phyloP scores from a whole-genome alignment of 768 basidiomycete genomes.

The Boletus barrowsii region DNA sequence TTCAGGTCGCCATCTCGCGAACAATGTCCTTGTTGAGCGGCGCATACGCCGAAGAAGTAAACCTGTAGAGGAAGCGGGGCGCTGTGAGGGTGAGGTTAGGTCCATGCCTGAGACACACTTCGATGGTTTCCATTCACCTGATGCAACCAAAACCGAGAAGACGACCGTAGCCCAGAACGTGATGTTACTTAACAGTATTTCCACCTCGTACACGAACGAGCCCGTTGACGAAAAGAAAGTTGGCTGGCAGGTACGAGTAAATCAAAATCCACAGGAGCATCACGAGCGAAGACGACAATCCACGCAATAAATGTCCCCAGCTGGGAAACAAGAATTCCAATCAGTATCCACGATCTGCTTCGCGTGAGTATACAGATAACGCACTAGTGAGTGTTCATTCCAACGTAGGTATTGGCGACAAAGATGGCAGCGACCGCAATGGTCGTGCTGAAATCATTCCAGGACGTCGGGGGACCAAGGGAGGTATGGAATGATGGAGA shows the following conservation, averaged over 20 bases:
- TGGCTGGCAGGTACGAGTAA: conserved; percentile 77
- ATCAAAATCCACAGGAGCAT: conserved; percentile 84
- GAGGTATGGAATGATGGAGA: conserved; percentile 85
- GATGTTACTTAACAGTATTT: conserved; percentile 71
- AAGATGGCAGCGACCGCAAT: conserved; percentile 85
- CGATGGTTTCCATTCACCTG: conserved; percentile 50
- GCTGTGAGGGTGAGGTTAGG: conserved; percentile 40
- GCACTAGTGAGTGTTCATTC: conserved; percentile 86
- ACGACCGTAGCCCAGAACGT: conserved; percentile 83
- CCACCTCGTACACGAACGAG: conserved; percentile 71
- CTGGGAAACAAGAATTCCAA: conserved; percentile 34
- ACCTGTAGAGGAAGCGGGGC: conserved; percentile 81
- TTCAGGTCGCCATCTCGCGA: conserved; percentile 87
- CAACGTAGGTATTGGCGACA: conserved; percentile 86
- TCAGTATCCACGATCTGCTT: conserved; percentile 3
- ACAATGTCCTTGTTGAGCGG: conserved; percentile 89
- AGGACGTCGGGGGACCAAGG: conserved; percentile 60
- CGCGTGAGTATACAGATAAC: conserved; percentile 35
- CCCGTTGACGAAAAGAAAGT: conserved; percentile 68
- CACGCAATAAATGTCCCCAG: conserved; percentile 85
- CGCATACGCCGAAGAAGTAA: conserved; percentile 60
- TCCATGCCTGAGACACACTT: conserved; percentile 3
- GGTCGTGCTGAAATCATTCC: conserved; percentile 92
- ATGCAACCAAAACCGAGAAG: conserved; percentile 63
- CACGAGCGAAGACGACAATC: conserved; percentile 74